Evolutionary conservation across 2,329 filamentous ascomycete species (phyloP), one percentile per base, ranked within the genome.

Genomic region (Aaosphaeria pasadenensis): DNA sequence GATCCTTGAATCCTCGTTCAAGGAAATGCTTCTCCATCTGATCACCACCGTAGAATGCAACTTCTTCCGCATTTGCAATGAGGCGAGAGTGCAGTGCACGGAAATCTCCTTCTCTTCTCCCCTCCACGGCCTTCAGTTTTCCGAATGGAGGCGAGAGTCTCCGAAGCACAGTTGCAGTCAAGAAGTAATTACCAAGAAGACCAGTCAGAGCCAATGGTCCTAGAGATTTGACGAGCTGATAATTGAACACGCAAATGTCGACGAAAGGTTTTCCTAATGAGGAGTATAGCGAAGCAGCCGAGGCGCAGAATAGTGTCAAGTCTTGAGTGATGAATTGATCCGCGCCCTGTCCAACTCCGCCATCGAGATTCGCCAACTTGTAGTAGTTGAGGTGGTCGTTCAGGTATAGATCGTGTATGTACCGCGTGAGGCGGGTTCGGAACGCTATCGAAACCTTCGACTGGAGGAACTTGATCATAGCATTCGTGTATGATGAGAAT

Each of bases 321-420:
- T 99, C 94, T 67, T 97, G 92, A 0, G 94, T 97, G 64, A 99
- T 97, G 71, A 91, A 97, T 63, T 99, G 94, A 63, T 99, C 94
- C 7, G 91, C 90, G 11, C 89, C 87, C 64, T 95, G 89, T 1
- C 91, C 92, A 36, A 97, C 85, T 1, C 92, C 92, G 7, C 94
- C 94, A 58, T 99, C 94, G 39, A 96, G 73, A 61, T 97, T 97
- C 28, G 88, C 83, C 48, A 99, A 76, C 70, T 96, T 97, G 73
- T 97, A 99, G 71, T 96, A 99, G 64, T 95, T 96, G 55, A 96
- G 82, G 58, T 94, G 91, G 48, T 95, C 88, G 67, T 95, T 96
- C 11, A 99, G 81, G 63, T 99, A 99, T 6, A 99, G 76, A 63
- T 99, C 94, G 71, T 99, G 94, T 46, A 99, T 96, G 69, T 99